These are phyloP conservation scores for Didymella pomorum DNA, from an alignment of 2,329 filamentous ascomycete genomes.

Conservation along the genomic window DNA sequence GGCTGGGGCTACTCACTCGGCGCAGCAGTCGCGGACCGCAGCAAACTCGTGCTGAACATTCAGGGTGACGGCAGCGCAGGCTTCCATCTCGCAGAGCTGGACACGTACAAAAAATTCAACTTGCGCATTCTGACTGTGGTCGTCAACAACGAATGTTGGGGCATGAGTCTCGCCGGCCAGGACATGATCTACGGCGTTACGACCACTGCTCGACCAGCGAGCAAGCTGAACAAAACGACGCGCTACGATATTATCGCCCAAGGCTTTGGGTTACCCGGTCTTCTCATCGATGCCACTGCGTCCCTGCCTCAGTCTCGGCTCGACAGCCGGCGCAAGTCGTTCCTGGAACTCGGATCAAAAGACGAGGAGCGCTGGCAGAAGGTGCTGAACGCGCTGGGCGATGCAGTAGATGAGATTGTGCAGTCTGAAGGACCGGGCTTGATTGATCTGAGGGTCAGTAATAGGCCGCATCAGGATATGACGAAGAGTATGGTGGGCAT, in stretches of 20 bases:
- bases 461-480: slow-evolving; percentile 36
- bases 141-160: slow-evolving; percentile 57
- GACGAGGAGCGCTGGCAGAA: slow-evolving; percentile 29
- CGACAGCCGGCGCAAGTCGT: slow-evolving; percentile 12
- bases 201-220: slow-evolving; percentile 43
- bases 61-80: slow-evolving; percentile 58
- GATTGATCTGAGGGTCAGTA: slow-evolving; percentile 54
- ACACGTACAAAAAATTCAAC: slow-evolving; percentile 54
- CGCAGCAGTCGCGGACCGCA: slow-evolving; percentile 53
- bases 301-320: slow-evolving; percentile 20
- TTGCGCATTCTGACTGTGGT: slow-evolving; percentile 55
- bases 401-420: slow-evolving; percentile 45
- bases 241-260: slow-evolving; percentile 54
- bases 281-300: slow-evolving; percentile 30
- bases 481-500: slow-evolving; percentile 55
- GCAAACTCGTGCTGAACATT: slow-evolving; percentile 53
- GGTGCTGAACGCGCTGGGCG: slow-evolving; percentile 29
- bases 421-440: slow-evolving; percentile 41
- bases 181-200: slow-evolving; percentile 53
- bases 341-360: slow-evolving; percentile 15
- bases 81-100: slow-evolving; percentile 58
- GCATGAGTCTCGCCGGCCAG: slow-evolving; percentile 56
- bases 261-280: slow-evolving; percentile 48
- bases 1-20: slow-evolving; percentile 58
- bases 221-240: slow-evolving; percentile 42